Percentiles rank a stretch among this genome's conserved stretches.
phyloP scores from a whole-genome alignment of 2,329 filamentous ascomycete genomes.

The Aspergillus quadricinctus region DNA sequence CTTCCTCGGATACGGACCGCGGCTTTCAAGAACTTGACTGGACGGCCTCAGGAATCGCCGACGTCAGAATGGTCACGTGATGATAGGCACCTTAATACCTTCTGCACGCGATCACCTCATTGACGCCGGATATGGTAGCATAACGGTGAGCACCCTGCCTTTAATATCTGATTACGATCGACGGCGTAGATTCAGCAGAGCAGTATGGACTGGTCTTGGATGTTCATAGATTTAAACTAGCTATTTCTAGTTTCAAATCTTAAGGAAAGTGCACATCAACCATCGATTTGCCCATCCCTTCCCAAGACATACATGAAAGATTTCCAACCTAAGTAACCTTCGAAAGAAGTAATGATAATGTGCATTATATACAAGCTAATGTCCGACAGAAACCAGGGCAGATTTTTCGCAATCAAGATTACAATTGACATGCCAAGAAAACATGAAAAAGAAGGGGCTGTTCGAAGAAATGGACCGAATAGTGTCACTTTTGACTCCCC shows the following conservation, averaged over 20 bases:
- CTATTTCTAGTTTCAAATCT: not conserved
- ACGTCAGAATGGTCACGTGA: conserved; percentile 2
- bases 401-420: conserved; percentile 11
- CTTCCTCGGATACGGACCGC: conserved; percentile 18
- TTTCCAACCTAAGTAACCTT: conserved; percentile 10
- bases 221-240: not conserved
- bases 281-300: not conserved
- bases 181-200: not conserved
- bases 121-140: not conserved
- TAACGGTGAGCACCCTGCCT: not conserved
- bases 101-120: not conserved
- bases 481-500: not conserved
- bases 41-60: not conserved
- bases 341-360: conserved; percentile 7
- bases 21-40: conserved; percentile 9
- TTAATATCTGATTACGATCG: not conserved
- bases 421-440: conserved; percentile 10
- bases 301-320: not conserved
- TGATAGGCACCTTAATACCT: not conserved
- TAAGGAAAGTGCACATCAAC: not conserved
- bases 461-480: not conserved
- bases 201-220: no score
- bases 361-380: conserved; percentile 17
- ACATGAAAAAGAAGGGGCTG: not conserved
- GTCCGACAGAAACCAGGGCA: conserved; percentile 9